Evolutionary conservation across 2,329 filamentous ascomycete genomes (phyloP).

Genomic region (Fusarium sororula): DNA sequence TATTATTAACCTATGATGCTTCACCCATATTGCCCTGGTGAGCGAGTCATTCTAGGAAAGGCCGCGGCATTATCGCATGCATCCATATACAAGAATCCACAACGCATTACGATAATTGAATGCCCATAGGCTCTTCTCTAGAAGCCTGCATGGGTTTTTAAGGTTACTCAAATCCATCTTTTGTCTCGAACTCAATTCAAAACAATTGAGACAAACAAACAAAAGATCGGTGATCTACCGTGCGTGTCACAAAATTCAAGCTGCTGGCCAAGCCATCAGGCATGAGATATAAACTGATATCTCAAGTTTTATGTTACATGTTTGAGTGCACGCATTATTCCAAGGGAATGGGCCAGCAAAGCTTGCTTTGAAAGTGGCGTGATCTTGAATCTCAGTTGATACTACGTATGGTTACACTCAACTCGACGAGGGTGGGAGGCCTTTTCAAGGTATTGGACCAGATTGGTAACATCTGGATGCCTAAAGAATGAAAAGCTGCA

Average conservation of each 20-base stretch:
- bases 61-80: not conserved
- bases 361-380: constrained; percentile 2
- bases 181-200: not conserved
- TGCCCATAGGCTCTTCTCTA: not conserved
- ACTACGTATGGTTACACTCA: not conserved
- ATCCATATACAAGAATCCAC: not conserved
- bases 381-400: not conserved
- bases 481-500: not conserved
- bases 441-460: not conserved
- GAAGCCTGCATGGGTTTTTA: not conserved
- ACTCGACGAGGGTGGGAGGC: not conserved
- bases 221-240: constrained; percentile 12
- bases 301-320: not conserved
- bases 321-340: not conserved
- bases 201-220: not conserved
- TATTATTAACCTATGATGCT: not conserved
- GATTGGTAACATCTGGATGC: not conserved
- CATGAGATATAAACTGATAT: not conserved
- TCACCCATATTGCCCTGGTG: not conserved
- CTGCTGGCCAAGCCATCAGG: not conserved
- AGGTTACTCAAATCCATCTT: not conserved
- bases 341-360: not conserved
- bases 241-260: not conserved
- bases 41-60: not conserved
- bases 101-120: not conserved